A percentile compares a stretch with the other conserved stretches of the same genome.
phyloP scores from a whole-genome alignment of 345 rosid species.

The Salix caprea region DNA sequence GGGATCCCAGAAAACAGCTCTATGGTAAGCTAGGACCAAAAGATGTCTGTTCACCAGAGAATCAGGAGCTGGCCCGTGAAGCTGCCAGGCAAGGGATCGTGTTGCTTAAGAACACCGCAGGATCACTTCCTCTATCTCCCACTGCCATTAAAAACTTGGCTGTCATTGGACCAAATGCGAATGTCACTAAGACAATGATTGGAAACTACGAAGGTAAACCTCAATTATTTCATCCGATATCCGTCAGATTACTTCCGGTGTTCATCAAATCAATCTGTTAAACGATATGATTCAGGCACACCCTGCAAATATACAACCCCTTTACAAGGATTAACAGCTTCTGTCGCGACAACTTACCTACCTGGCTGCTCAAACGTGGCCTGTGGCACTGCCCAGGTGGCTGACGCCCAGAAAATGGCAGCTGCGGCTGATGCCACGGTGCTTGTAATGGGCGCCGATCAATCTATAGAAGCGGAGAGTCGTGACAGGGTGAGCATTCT shows the following conservation, averaged over 20 bases:
- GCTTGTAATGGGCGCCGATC: conserved; percentile 77
- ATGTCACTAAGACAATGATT: conserved; percentile 89
- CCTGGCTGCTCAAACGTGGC: conserved; percentile 74
- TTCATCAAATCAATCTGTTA: neutral
- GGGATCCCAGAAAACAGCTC: conserved; percentile 65
- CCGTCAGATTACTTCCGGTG: neutral
- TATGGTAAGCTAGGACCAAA: conserved; percentile 74
- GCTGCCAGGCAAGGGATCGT: conserved; percentile 97
- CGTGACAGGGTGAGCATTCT: conserved; percentile 55
- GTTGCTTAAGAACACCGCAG: conserved; percentile 59
- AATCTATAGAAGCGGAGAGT: conserved; percentile 64
- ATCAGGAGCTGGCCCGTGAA: conserved; percentile 80
- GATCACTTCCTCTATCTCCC: conserved; percentile 66
- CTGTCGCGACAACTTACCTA: conserved; percentile 48
- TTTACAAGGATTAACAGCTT: conserved; percentile 59
- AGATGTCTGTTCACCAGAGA: conserved; percentile 65
- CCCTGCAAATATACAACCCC: conserved; percentile 91
- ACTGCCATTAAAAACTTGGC: conserved; percentile 54
- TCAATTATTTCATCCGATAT: neutral
- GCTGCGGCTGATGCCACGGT: conserved; percentile 69
- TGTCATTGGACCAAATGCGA: conserved; percentile 90
- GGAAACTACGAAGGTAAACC: conserved; percentile 82
- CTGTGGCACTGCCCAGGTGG: conserved; percentile 59
- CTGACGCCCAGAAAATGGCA: conserved; percentile 51
- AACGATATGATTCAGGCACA: conserved; percentile 36